These are phyloP conservation scores for Verticillium klebahnii DNA, from an alignment of 2,329 filamentous ascomycete species.

Conservation along the genomic window DNA sequence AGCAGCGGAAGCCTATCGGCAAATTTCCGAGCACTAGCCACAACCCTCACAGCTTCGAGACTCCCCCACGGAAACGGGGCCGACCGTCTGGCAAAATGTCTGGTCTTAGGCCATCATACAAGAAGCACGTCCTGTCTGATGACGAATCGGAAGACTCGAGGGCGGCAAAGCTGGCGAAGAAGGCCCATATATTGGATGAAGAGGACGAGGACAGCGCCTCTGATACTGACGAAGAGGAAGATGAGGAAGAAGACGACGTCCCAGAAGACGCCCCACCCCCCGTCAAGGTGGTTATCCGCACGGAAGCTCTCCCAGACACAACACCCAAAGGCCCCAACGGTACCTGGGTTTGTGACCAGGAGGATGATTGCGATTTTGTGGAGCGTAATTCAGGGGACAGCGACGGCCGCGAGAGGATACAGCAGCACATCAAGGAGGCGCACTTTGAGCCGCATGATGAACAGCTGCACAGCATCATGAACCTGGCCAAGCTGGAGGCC, in stretches of 20 bases:
- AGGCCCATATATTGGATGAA: slow-evolving; percentile 27
- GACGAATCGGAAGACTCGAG: slow-evolving; percentile 32
- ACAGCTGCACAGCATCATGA: slow-evolving; percentile 40
- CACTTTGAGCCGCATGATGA: slow-evolving; percentile 38
- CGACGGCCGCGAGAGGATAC: slow-evolving; percentile 51
- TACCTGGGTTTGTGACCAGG: slow-evolving; percentile 58
- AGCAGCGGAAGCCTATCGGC: neutral
- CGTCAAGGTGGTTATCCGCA: slow-evolving; percentile 40
- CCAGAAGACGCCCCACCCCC: slow-evolving; percentile 14
- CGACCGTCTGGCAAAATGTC: slow-evolving; percentile 37
- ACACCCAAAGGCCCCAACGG: slow-evolving; percentile 52
- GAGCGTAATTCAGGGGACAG: slow-evolving; percentile 58
- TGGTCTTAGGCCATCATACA: slow-evolving; percentile 36
- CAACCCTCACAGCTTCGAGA: neutral
- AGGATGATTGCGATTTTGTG: slow-evolving; percentile 59
- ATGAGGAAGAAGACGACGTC: slow-evolving; percentile 15
- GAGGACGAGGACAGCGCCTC: slow-evolving; percentile 8
- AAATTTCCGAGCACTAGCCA: neutral
- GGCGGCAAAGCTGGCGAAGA: slow-evolving; percentile 28
- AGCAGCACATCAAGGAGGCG: slow-evolving; percentile 53
- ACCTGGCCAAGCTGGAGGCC: slow-evolving; percentile 53
- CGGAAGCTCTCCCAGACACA: slow-evolving; percentile 44
- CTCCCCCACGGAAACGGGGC: neutral
- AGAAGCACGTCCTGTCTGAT: slow-evolving; percentile 39
- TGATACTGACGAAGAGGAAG: slow-evolving; percentile 17